Conservation (phyloP, 2,329 filamentous ascomycete species). For the Elsinoe batatas region DNA sequence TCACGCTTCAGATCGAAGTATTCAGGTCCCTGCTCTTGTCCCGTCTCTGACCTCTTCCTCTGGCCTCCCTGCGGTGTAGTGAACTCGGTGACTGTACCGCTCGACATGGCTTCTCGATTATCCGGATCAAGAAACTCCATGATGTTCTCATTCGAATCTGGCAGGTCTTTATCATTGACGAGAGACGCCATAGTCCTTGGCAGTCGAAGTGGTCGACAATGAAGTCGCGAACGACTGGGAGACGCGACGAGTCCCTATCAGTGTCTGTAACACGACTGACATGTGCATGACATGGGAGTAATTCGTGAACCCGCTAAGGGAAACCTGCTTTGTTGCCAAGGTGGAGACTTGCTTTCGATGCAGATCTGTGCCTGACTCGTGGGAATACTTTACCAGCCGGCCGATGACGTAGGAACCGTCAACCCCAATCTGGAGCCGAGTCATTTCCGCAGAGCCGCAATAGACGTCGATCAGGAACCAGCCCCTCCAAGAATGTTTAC, state of each 20-base stretch:
- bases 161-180: neutral
- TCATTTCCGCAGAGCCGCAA: neutral
- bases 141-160: neutral
- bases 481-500: neutral
- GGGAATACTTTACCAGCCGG: neutral
- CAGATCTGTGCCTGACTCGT: conserved; percentile 8
- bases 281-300: neutral
- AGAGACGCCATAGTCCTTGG: neutral
- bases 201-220: neutral
- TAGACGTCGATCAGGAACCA: conserved; percentile 3
- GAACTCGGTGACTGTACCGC: neutral
- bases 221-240: neutral
- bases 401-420: neutral
- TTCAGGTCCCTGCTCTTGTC: conserved; percentile 5
- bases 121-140: neutral
- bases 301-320: neutral
- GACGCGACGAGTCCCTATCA: neutral
- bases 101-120: neutral
- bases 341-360: neutral
- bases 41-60: neutral
- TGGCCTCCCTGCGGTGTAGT: neutral
- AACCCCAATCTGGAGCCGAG: neutral
- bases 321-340: conserved; percentile 11
- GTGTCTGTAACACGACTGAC: neutral
- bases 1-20: neutral